These are phyloP conservation scores for Picea glauca DNA, from an alignment of 75 land plant genomes.

Conservation along the genomic window DNA sequence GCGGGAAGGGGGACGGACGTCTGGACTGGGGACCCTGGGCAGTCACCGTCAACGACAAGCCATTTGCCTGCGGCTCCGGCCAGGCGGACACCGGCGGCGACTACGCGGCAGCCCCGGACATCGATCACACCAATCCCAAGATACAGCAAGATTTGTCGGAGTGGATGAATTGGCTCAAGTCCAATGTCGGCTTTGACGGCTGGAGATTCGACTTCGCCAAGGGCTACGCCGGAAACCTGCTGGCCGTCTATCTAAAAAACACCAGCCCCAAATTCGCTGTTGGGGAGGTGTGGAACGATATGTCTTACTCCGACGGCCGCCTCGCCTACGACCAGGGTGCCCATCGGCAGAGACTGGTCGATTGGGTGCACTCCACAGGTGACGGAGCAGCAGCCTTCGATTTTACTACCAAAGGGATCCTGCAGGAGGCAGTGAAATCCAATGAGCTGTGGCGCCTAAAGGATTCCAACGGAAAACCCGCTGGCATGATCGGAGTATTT, in stretches of 20 bases:
- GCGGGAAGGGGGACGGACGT: conserved; percentile 29
- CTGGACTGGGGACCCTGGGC: conserved; percentile 59
- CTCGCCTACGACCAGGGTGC: too few species aligned
- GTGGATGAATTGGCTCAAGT: conserved; percentile 40
- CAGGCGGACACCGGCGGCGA: conserved; percentile 38
- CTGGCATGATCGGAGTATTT: conserved; percentile 45
- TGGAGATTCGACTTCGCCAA: conserved; percentile 41
- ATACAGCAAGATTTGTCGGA: conserved; percentile 30
- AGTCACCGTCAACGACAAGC: conserved; percentile 18
- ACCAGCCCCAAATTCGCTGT: conserved; percentile 47
- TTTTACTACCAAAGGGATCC: conserved; percentile 25
- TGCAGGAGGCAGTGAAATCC: conserved; percentile 16
- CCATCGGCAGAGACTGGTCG: conserved; percentile 9
- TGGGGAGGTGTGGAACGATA: conserved; percentile 71
- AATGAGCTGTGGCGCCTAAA: conserved; percentile 30
- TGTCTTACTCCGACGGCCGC: too few species aligned
- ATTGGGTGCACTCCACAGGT: conserved; percentile 18
- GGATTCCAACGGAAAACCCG: conserved; percentile 30
- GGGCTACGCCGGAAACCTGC: conserved; percentile 25
- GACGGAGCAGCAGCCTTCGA: conserved; percentile 7
- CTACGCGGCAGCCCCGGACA: conserved; percentile 36
- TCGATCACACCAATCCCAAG: conserved; percentile 33
- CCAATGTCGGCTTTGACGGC: conserved; percentile 31
- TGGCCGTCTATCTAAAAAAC: conserved; percentile 20
- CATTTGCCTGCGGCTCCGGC: conserved; percentile 30